Base-by-base conservation (phyloP, 1,139 yeast genomes). In the Pneumocystis jirovecii region DNA sequence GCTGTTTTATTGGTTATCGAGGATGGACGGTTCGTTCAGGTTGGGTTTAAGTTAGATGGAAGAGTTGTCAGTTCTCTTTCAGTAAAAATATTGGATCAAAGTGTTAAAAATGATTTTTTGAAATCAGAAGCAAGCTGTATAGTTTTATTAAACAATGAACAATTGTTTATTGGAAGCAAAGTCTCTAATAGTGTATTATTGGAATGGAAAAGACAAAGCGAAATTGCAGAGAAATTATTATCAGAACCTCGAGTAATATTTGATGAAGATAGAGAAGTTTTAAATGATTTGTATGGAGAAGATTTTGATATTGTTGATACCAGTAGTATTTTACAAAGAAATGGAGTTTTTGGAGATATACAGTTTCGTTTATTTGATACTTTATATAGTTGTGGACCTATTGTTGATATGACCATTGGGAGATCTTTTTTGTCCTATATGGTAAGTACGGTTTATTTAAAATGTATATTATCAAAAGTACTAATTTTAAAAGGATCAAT, bases 361-460 rank as follows among this genome's bases (percentile, higher is more conserved):
- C 66, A 64, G 17, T 69, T 75, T 35, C 61, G 67, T 5, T 68
- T 78, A 15, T 77, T 81, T 60, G 96, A 89, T 69, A 76, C 76
- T 2, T 75, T 91, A 34, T 73, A 80, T 1, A 87, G 86, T 70
- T 79, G 83, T 70, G 96, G 97, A 0, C 96, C 96, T 0, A 78
- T 88, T 15, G 80, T 89, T 1, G 83, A 85, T 62, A 81, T 90
- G 69, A 81, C 90, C 0, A 73, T 86, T 59, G 96, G 95, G 0
- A 78, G 63, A 25, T 50, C 57, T 5, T 50, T 25, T 50, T 8
- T 50, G 12, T 2, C 57, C n/a, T 50, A 50, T 50, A 29, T 25
- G 31, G 57, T 50, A 50, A 25, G n/a, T 44, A 15, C 2, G 17
- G 6, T 44, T 19, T 19, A 21, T 12, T 50, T 50, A 25, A 21